Conservation (phyloP, 2,329 filamentous ascomycete species). For the Xylariaceae sp. region DNA sequence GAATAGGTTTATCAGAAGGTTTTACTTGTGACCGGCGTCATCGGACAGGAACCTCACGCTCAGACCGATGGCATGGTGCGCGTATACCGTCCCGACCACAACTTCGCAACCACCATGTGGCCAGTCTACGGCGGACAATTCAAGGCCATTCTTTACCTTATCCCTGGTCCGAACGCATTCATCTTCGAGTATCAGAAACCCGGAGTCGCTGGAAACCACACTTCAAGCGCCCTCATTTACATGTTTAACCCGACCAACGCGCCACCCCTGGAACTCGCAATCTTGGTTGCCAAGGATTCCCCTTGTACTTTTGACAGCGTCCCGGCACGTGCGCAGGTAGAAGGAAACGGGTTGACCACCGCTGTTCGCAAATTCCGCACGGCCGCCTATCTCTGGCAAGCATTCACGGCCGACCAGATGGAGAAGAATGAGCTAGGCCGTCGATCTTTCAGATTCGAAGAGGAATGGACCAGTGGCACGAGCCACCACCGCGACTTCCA, state of each 20-base stretch:
- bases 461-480: constrained; percentile 86
- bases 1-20: constrained; percentile 84
- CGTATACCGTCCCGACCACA: constrained; percentile 76
- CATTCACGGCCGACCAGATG: constrained; percentile 97
- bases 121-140: constrained; percentile 86
- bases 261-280: constrained; percentile 83
- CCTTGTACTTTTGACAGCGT: constrained; percentile 77
- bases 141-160: constrained; percentile 85
- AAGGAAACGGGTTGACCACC: constrained; percentile 75
- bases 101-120: constrained; percentile 77
- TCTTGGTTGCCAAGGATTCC: constrained; percentile 84
- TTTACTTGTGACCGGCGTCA: constrained; percentile 72
- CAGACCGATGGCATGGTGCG: constrained; percentile 74
- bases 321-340: constrained; percentile 67
- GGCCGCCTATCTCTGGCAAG: constrained; percentile 95
- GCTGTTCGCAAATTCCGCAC: constrained; percentile 89
- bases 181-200: constrained; percentile 84
- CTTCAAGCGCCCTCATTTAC: constrained; percentile 75
- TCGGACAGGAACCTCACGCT: constrained; percentile 60
- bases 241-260: constrained; percentile 74
- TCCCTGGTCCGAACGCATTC: constrained; percentile 81
- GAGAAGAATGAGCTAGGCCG: constrained; percentile 80
- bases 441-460: constrained; percentile 83
- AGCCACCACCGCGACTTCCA: constrained; percentile 69
- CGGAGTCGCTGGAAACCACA: constrained; percentile 64